Percentiles rank a stretch among this genome's conserved stretches.
These are phyloP conservation scores for Trichoderma polysporum DNA, from an alignment of 2,329 filamentous ascomycete genomes.

Conservation along the genomic window DNA sequence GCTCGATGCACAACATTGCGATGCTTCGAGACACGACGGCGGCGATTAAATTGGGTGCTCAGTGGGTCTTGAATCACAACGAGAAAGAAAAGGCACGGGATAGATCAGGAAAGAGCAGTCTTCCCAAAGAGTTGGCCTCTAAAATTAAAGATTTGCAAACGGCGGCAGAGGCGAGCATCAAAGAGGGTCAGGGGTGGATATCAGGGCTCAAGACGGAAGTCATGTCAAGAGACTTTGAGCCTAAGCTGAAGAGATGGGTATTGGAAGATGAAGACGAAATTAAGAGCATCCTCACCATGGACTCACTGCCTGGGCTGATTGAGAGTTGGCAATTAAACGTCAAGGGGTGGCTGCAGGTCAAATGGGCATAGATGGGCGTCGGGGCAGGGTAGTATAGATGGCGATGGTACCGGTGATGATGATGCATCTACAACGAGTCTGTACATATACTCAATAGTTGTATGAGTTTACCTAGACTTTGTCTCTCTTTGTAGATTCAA, in stretches of 20 bases:
- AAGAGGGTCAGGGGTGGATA: conserved; percentile 35
- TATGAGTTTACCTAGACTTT: background rate
- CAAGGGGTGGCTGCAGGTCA: conserved; percentile 37
- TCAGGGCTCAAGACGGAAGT: conserved; percentile 33
- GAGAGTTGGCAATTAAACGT: conserved; percentile 38
- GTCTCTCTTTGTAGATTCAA: background rate
- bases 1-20: conserved; percentile 38
- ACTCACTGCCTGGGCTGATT: conserved; percentile 31
- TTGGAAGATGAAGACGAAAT: conserved; percentile 29
- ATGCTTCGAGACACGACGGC: conserved; percentile 40
- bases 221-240: conserved; percentile 15
- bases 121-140: conserved; percentile 39
- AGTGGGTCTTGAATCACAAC: conserved; percentile 39
- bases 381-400: background rate
- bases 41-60: conserved; percentile 33
- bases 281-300: conserved; percentile 29
- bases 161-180: conserved; percentile 33
- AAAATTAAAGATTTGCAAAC: conserved; percentile 37
- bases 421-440: background rate
- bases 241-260: conserved; percentile 30
- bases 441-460: background rate
- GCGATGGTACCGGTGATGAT: background rate
- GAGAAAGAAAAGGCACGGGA: conserved; percentile 43
- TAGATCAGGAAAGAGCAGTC: conserved; percentile 38
- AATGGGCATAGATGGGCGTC: conserved; percentile 31